These are phyloP conservation scores for Diaporthe ilicicola DNA, from an alignment of 2,329 filamentous ascomycete genomes.

Conservation along the genomic window DNA sequence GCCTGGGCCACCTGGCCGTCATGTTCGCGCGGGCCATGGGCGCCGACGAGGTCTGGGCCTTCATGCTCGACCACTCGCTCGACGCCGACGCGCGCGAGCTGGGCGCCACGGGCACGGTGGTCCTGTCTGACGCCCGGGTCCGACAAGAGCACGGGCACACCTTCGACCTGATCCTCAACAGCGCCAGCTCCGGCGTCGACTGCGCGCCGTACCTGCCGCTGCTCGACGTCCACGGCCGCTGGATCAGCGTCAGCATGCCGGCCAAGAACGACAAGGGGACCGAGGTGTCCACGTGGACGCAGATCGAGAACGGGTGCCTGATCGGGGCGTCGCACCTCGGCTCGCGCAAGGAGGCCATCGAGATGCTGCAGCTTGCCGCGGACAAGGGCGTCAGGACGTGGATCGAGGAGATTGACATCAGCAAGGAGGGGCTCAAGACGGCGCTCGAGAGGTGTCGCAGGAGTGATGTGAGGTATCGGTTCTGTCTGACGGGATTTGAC, in stretches of 20 bases:
- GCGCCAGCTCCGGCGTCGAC: constrained; percentile 75
- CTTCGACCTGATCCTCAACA: constrained; percentile 82
- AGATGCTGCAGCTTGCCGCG: constrained; percentile 76
- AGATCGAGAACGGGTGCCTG: constrained; percentile 77
- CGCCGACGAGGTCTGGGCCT: constrained; percentile 65
- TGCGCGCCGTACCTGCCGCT: constrained; percentile 77
- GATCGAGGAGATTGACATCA: constrained; percentile 79
- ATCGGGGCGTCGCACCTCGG: constrained; percentile 78
- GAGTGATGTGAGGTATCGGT: constrained; percentile 78
- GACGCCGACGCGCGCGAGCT: constrained; percentile 66
- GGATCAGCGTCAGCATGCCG: constrained; percentile 82
- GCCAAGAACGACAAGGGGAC: constrained; percentile 72
- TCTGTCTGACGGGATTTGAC: constrained; percentile 76
- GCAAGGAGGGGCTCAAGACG: constrained; percentile 73
- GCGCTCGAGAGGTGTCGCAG: constrained; percentile 75
- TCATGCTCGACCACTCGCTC: constrained; percentile 68
- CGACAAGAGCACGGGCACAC: constrained; percentile 65
- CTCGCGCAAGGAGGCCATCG: constrained; percentile 73
- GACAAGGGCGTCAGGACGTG: constrained; percentile 75
- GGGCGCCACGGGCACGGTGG: constrained; percentile 69
- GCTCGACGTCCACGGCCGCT: constrained; percentile 82
- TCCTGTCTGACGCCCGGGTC: constrained; percentile 66
- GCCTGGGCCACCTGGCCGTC: constrained; percentile 76
- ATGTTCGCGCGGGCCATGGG: constrained; percentile 75
- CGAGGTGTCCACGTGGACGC: constrained; percentile 75